Base-by-base conservation (phyloP, 768 basidiomycete genomes). In the Gelatoporia subvermispora region DNA sequence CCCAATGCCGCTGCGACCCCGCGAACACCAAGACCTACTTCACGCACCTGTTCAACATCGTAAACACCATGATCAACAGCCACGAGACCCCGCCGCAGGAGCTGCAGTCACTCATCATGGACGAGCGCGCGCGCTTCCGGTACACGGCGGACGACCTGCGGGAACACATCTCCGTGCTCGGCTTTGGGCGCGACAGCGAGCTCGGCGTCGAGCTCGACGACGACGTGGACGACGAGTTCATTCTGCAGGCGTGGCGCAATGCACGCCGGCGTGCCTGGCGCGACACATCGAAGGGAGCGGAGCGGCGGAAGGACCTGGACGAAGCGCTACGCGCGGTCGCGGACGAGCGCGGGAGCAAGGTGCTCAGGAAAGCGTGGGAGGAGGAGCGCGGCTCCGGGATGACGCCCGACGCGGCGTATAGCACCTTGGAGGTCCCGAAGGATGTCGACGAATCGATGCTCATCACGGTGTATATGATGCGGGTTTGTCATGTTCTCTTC, bases 1-100 rank as follows among this genome's bases (percentile, higher is more conserved):
- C 87, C 0, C 88, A 92, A 64, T 85, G 81, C 60, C 84, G 88
- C 50, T 93, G 90, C 64, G 82, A 91, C 58, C 87, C 88, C 24
- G 68, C 65, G 3, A 67, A 72, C 34, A 90, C 88, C 0, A 54
- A 79, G 3, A 61, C 67, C 13, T 85, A 89, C 62, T 90, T 88
- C 63, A 75, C 78, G 2, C 70, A 73, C 45, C 67, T 91, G 36
- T 72, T 69, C 24, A 65, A 66, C 36, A 70, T 89, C 45, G 71
- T 81, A 13, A 67, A 70, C 46, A 63, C 69, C 15, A 68, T 88
- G 50, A 68, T 77, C 45, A 69, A 70, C 42, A 68, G 74, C 46
- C 74, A 74, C 24, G 72, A 79, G 65, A 55, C 77, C 68, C 50
- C 63, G 57, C 48, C 72, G 59, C 59, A 66, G 16, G 69, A 69